Evolutionary conservation across 2,329 filamentous ascomycete genomes (phyloP).

Genomic region (Xylaria sp.): DNA sequence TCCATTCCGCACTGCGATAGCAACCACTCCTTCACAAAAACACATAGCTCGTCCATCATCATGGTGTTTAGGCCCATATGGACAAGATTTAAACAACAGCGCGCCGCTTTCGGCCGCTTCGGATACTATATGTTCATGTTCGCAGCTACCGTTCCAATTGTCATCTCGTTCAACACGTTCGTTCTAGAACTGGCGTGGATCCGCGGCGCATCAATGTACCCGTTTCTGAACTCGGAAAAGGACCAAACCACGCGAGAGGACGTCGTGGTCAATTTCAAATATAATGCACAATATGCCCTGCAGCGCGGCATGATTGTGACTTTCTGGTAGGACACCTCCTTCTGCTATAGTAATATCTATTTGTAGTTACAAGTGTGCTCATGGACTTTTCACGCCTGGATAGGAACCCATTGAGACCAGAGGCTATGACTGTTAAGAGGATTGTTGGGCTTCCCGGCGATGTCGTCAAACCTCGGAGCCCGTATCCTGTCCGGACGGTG

Average conservation of each 20-base stretch:
- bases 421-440: conserved; percentile 79
- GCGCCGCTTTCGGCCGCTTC: conserved; percentile 49
- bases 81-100: conserved; percentile 46
- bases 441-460: conserved; percentile 86
- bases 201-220: conserved; percentile 77
- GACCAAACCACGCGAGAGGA: conserved; percentile 65
- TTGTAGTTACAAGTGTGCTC: conserved; percentile 24
- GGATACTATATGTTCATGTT: conserved; percentile 62
- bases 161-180: conserved; percentile 69
- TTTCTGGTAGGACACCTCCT: conserved; percentile 63
- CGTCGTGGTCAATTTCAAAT: conserved; percentile 68
- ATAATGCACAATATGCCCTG: conserved; percentile 66
- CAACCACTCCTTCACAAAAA: neutral
- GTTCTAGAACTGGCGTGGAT: conserved; percentile 68
- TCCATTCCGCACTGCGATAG: neutral
- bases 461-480: conserved; percentile 71
- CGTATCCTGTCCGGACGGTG: conserved; percentile 66
- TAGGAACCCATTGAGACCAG: conserved; percentile 77
- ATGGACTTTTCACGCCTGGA: conserved; percentile 20
- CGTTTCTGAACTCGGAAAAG: conserved; percentile 75
- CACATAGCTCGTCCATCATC: conserved; percentile 9
- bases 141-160: conserved; percentile 69
- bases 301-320: conserved; percentile 79
- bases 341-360: neutral
- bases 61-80: conserved; percentile 54